Base-by-base conservation (phyloP, 176 grass and related monocot genomes). In the Lolium rigidum region DNA sequence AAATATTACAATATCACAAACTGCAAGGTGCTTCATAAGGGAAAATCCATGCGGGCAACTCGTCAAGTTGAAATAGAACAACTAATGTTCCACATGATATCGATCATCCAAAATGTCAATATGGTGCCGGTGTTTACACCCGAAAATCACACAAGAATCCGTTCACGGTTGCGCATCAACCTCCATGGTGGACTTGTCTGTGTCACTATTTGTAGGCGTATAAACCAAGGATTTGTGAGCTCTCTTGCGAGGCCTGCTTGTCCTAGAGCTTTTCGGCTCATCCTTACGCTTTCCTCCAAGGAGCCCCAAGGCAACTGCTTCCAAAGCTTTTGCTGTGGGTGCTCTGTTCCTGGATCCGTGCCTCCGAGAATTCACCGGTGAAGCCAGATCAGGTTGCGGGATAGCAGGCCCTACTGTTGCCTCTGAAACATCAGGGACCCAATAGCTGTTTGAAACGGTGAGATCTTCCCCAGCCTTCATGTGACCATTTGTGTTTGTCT, bases 291-390 rank as follows among this genome's bases (percentile, higher is more conserved):
- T 99, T 59, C 80, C 63, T 71, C 88, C 90, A 52, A 99, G 86
- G 80, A 96, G 78, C 16, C 97, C 97, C 82, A 83, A 88, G 5
- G 97, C 97, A 85, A 96, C 71, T 62, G 97, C 94, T 90, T 96
- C 94, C 64, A 96, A 86, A 74, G 97, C 94, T 91, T 64, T 92
- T 55, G 79, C 60, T 2, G 94, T 99, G 68, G 97, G 97, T 68
- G 92, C 88, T 51, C 97, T 83, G 85, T 77, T 92, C 88, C 97
- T 96, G 12, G 97, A 96, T 64, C 97, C 89, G 6, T 91, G 86
- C 82, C 97, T 94, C 28, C 85, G 85, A 78, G 86, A 82, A 83
- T 86, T 90, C 7, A 58, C 35, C 49, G 39, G 38, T 13, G 78
- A 54, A 62, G 87, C 73, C 74, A 78, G 64, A 52, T 89, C 90